Evolutionary conservation across 371 early-diverging fungal genomes (phyloP), one percentile per base, ranked within the genome.

Genomic region (Mucor circinelloides): DNA sequence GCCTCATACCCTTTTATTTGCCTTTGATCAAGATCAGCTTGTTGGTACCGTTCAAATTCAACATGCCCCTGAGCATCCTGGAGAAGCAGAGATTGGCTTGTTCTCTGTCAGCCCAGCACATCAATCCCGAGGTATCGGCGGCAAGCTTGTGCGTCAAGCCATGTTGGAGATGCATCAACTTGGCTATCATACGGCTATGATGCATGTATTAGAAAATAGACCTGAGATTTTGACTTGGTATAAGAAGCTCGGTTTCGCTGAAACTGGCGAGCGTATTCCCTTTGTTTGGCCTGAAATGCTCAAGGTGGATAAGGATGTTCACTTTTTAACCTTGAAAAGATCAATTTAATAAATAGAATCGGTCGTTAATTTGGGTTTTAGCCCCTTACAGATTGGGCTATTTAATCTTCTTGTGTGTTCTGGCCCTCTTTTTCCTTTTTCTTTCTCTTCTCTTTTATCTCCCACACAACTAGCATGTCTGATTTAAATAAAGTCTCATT

Each of bases 41-140:
- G 73, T 83, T 12, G 83, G 79, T 13, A 83, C 83, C 4, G 59
- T 83, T 23, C 80, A 76, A 55, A 65, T 82, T 10, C 78, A 80
- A 62, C 65, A 66, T 17, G 21, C 42, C 0, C 63, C 64, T 6
- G 64, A 60, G 15, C 40, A 60, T 5, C 40, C 61, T 12, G 44
- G 31, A 1, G 72, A 72, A 21, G 77, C 75, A n/a, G 78, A 78
- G 60, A 56, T 85, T 13, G 84, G 86, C 2, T 70, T 86, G 15
- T 80, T 87, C 46, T 77, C 84, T 31, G 86, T 87, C 12, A 69
- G 79, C 13, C 87, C 84, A 25, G 23, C 70, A 0, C 73, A 76
- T 32, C 86, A 87, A 70, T 85, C 86, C 7, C 70, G 80, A 15
- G 87, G 87, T 23, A 82, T 85, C 44, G 87, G 87, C 19, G 80